Evolutionary conservation across 2,329 filamentous ascomycete species (phyloP).

Genomic region (Pseudohalonectria lignicola): DNA sequence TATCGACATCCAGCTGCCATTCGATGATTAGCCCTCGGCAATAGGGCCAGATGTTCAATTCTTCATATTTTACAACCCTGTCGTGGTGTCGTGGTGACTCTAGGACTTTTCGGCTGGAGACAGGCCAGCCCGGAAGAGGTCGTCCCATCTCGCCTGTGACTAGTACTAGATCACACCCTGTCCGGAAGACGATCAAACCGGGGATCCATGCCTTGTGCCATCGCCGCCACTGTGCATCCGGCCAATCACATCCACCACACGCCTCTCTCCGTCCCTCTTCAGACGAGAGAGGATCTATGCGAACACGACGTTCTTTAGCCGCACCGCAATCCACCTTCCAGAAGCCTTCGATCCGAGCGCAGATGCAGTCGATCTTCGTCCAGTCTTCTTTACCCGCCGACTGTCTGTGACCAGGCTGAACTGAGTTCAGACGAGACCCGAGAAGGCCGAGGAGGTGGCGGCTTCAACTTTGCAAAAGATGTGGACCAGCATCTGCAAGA

Average conservation of each 20-base stretch:
- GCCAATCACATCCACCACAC: background rate
- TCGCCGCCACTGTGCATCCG: background rate
- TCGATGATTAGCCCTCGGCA: no score
- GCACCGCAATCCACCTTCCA: background rate
- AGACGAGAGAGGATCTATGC: background rate
- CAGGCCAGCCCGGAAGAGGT: no score
- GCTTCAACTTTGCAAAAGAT: background rate
- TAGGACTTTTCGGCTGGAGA: no score
- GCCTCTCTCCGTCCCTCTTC: background rate
- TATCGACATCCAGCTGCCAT: no score
- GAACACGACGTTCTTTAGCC: background rate
- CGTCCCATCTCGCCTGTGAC: no score
- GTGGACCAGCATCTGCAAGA: background rate
- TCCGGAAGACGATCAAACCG: background rate
- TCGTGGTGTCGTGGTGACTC: no score
- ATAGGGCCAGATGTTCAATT: no score
- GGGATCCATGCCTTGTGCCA: no score
- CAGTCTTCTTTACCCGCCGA: slow-evolving; percentile 2
- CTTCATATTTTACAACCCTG: no score
- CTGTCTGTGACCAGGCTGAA: slow-evolving; percentile 1
- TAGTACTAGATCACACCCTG: no score
- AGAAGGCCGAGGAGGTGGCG: background rate
- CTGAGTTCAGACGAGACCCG: background rate
- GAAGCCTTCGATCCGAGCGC: background rate
- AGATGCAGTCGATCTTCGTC: background rate